phyloP scores from a whole-genome alignment of 1,284 basidiomycete species.

The Hemileccinum hortonii region DNA sequence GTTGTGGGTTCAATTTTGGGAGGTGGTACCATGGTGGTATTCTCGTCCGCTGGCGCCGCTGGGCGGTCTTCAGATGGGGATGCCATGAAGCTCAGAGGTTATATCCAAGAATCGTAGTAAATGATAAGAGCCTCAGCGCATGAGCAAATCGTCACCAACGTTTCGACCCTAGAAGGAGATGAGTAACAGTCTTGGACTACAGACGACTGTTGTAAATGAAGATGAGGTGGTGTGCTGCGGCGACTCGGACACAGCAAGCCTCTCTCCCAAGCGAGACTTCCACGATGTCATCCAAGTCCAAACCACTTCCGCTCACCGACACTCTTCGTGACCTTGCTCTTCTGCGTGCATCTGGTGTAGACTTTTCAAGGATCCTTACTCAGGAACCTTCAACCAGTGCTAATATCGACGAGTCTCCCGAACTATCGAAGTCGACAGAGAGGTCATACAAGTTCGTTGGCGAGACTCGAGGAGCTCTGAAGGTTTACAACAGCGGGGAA shows the following conservation, averaged over 20 bases:
- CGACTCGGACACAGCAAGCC: too few species aligned
- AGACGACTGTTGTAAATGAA: not conserved
- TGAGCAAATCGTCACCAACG: not conserved
- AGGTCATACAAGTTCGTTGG: constrained; percentile 54
- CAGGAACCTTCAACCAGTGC: constrained; percentile 13
- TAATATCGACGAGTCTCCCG: constrained; percentile 15
- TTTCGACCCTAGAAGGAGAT: not conserved
- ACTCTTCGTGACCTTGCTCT: constrained; percentile 72
- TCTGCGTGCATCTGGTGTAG: constrained; percentile 58
- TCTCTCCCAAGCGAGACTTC: not conserved
- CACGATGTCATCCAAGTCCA: constrained; percentile 40
- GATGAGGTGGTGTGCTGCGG: too few species aligned
- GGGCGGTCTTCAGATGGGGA: constrained; percentile 18
- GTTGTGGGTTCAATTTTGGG: constrained; percentile 17
- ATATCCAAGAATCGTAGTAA: constrained; percentile 1
- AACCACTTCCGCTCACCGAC: constrained; percentile 57
- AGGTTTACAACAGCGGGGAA: constrained; percentile 52
- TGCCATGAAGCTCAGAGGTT: constrained; percentile 8
- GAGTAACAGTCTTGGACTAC: not conserved
- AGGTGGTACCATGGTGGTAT: not conserved
- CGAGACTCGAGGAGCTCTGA: constrained; percentile 52
- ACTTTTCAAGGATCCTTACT: constrained; percentile 47
- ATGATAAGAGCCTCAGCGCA: not conserved
- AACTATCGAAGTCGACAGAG: constrained; percentile 42
- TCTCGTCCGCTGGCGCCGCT: not conserved